Conservation (phyloP, 106 monocot species). For the Ottelia alismoides region DNA sequence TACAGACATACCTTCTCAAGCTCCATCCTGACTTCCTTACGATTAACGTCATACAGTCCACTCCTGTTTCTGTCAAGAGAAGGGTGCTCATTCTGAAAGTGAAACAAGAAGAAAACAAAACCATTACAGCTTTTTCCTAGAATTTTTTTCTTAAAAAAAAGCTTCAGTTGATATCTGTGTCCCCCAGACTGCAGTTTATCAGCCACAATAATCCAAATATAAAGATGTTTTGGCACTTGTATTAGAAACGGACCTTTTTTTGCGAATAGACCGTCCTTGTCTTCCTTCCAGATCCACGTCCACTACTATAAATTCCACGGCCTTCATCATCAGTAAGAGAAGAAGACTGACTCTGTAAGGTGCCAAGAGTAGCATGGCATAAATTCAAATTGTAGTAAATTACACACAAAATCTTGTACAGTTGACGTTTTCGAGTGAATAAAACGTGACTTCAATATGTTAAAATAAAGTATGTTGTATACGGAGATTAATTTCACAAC, state of each 20-base stretch:
- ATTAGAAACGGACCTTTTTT: slow-evolving; percentile 27
- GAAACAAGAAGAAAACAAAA: neutral
- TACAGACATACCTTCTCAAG: slow-evolving; percentile 63
- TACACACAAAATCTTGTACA: too few relatives aligned
- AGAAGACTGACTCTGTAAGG: slow-evolving; percentile 66
- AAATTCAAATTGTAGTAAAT: too few relatives aligned
- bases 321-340: slow-evolving; percentile 77
- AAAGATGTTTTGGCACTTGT: neutral
- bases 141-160: too few relatives aligned
- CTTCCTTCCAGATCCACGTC: slow-evolving; percentile 43
- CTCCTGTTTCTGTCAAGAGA: slow-evolving; percentile 26
- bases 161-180: too few relatives aligned
- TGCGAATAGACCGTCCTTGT: slow-evolving; percentile 38
- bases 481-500: too few relatives aligned
- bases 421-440: too few relatives aligned
- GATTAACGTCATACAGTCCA: slow-evolving; percentile 62
- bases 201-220: too few relatives aligned
- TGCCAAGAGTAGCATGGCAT: too few relatives aligned
- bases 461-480: too few relatives aligned
- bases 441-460: too few relatives aligned
- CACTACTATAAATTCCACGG: slow-evolving; percentile 13
- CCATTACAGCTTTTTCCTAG: too few relatives aligned
- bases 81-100: slow-evolving; percentile 31
- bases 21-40: slow-evolving; percentile 71
- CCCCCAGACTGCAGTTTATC: too few relatives aligned